A percentile compares a stretch with the other conserved stretches of the same genome.
These are phyloP conservation scores for Zalerion maritima DNA, from an alignment of 495 filamentous ascomycete species.

Conservation along the genomic window DNA sequence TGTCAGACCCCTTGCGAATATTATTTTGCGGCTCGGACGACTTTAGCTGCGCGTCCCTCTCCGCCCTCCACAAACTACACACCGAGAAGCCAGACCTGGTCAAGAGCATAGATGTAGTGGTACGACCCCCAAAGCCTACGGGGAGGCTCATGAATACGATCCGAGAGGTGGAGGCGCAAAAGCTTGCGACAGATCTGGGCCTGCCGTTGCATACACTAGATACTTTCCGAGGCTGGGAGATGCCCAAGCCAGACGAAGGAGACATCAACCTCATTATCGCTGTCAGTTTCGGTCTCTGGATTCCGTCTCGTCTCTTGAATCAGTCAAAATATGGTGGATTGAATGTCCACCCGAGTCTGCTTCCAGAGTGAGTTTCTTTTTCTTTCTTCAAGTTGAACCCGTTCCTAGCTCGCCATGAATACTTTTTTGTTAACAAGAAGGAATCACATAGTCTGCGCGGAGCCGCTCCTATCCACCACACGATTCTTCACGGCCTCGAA, in stretches of 20 bases:
- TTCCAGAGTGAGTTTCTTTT: slow-evolving; percentile 53
- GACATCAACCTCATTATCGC: slow-evolving; percentile 74
- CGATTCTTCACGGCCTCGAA: slow-evolving; percentile 42
- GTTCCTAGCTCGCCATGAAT: not conserved
- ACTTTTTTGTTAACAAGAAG: not conserved
- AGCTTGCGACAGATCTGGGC: slow-evolving; percentile 41
- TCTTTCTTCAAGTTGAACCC: slow-evolving; percentile 1
- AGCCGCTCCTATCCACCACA: slow-evolving; percentile 62
- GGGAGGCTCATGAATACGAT: slow-evolving; percentile 60
- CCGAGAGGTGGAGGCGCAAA: slow-evolving; percentile 64
- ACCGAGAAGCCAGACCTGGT: slow-evolving; percentile 40
- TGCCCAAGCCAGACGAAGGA: slow-evolving; percentile 34
- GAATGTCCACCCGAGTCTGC: slow-evolving; percentile 88
- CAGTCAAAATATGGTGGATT: slow-evolving; percentile 66
- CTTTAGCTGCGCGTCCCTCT: slow-evolving; percentile 72
- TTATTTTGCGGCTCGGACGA: slow-evolving; percentile 92
- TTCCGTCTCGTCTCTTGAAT: slow-evolving; percentile 61
- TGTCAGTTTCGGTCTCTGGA: slow-evolving; percentile 88
- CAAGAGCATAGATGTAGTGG: slow-evolving; percentile 75
- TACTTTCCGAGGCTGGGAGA: slow-evolving; percentile 73
- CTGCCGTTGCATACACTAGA: slow-evolving; percentile 61
- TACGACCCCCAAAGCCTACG: slow-evolving; percentile 55
- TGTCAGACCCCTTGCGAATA: slow-evolving; percentile 56
- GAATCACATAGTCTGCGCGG: slow-evolving; percentile 46
- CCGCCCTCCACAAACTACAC: slow-evolving; percentile 50